A percentile compares a stretch with the other conserved stretches of the same genome.
These are phyloP conservation scores for Aspergillus cejpii DNA, from an alignment of 2,329 filamentous ascomycete genomes.

Conservation along the genomic window DNA sequence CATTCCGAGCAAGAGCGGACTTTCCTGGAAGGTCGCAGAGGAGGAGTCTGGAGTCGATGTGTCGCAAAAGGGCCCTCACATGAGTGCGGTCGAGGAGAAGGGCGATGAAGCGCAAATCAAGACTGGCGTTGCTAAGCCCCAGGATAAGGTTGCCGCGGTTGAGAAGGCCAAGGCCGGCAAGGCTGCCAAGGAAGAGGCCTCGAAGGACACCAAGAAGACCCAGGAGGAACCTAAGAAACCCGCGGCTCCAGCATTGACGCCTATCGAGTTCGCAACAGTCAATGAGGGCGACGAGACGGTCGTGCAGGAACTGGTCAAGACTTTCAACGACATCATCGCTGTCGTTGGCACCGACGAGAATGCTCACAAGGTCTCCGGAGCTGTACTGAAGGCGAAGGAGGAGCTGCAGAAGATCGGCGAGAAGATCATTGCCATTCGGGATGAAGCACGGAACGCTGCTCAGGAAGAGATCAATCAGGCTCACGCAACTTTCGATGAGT, in stretches of 20 bases:
- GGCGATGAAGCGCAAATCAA: conserved; percentile 25
- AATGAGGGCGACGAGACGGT: conserved; percentile 74
- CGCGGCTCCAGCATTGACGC: conserved; percentile 48
- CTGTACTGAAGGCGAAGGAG: conserved; percentile 77
- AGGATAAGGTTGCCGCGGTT: conserved; percentile 25
- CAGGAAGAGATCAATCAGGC: conserved; percentile 65
- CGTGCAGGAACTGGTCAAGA: conserved; percentile 87
- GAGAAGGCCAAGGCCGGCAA: conserved; percentile 29
- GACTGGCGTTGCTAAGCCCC: conserved; percentile 23
- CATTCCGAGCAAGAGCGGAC: conserved; percentile 77
- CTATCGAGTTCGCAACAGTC: conserved; percentile 71
- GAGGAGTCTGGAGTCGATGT: conserved; percentile 55
- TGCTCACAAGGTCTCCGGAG: conserved; percentile 66
- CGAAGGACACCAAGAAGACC: conserved; percentile 22
- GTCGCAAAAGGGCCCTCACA: conserved; percentile 46
- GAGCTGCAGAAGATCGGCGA: conserved; percentile 71
- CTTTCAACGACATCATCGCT: conserved; percentile 91
- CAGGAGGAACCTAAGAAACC: conserved; percentile 35
- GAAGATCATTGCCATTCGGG: conserved; percentile 69
- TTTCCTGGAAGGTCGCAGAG: conserved; percentile 70
- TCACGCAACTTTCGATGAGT: conserved; percentile 74
- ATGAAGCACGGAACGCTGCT: conserved; percentile 61
- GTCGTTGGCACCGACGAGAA: conserved; percentile 84
- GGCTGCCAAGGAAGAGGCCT: conserved; percentile 24
- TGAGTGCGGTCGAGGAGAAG: conserved; percentile 35